Evolutionary conservation across 805 yeast species (phyloP).

Genomic region (Danielozyma ontarioensis): DNA sequence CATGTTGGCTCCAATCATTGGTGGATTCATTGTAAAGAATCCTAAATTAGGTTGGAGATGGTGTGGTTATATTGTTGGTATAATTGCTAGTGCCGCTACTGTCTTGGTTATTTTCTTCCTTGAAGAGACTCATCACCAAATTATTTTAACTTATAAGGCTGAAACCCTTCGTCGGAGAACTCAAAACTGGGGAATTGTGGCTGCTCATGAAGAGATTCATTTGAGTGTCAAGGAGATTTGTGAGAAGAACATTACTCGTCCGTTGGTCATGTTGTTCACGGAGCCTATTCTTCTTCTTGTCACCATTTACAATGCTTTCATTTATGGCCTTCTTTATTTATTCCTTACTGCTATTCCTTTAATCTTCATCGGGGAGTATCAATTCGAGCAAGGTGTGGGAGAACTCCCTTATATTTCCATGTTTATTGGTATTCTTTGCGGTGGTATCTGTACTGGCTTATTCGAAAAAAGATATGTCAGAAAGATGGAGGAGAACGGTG

Average conservation of each 20-base stretch:
- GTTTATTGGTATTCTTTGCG: slow-evolving; percentile 32
- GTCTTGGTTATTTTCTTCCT: slow-evolving; percentile 23
- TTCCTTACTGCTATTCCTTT: slow-evolving; percentile 41
- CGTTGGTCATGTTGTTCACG: slow-evolving; percentile 32
- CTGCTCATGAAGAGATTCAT: slow-evolving; percentile 32
- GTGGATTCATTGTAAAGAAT: slow-evolving; percentile 36
- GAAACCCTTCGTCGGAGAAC: slow-evolving; percentile 34
- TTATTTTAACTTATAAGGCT: slow-evolving; percentile 28
- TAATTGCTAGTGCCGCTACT: slow-evolving; percentile 29
- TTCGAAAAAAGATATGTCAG: slow-evolving; percentile 28
- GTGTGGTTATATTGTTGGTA: slow-evolving; percentile 48
- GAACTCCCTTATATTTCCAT: slow-evolving; percentile 30
- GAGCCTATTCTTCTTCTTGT: slow-evolving; percentile 41
- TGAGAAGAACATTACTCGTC: slow-evolving; percentile 33
- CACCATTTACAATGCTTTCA: slow-evolving; percentile 44
- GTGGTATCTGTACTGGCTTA: slow-evolving; percentile 19
- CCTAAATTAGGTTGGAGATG: slow-evolving; percentile 51
- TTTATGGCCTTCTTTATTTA: slow-evolving; percentile 44
- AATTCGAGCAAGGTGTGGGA: slow-evolving; percentile 15
- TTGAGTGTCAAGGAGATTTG: slow-evolving; percentile 27
- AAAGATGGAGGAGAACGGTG: slow-evolving; percentile 42
- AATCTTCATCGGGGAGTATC: slow-evolving; percentile 39
- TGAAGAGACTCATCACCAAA: slow-evolving; percentile 38
- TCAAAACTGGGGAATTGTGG: slow-evolving; percentile 35
- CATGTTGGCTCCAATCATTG: slow-evolving; percentile 68